Evolutionary conservation across 2,329 filamentous ascomycete species (phyloP).

Genomic region (Fusarium agapanthi): DNA sequence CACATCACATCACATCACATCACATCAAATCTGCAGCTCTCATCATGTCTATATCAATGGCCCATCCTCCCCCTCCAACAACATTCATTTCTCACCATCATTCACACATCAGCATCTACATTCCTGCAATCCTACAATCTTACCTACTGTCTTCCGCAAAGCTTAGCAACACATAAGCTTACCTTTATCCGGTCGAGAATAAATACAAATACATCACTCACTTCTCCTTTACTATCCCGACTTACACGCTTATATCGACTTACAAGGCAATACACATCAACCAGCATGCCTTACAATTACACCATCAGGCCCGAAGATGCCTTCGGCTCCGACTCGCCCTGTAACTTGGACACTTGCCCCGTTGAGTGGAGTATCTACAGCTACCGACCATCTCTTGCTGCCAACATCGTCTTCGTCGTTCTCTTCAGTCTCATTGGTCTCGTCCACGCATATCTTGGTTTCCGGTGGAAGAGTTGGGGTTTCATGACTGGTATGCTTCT

Average conservation of each 20-base stretch:
- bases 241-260: neutral
- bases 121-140: neutral
- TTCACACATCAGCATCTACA: slow-evolving; percentile 5
- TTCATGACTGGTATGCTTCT: slow-evolving; percentile 62
- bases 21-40: neutral
- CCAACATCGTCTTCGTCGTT: slow-evolving; percentile 61
- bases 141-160: neutral
- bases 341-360: slow-evolving; percentile 58
- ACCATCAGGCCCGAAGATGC: slow-evolving; percentile 35
- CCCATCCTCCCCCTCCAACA: slow-evolving; percentile 10
- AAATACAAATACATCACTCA: neutral
- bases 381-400: slow-evolving; percentile 62
- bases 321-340: slow-evolving; percentile 58
- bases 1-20: neutral
- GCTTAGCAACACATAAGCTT: slow-evolving; percentile 23
- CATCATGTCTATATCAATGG: slow-evolving; percentile 27
- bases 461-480: slow-evolving; percentile 57
- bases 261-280: neutral
- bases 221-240: neutral
- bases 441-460: slow-evolving; percentile 56
- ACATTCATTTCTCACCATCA: slow-evolving; percentile 2
- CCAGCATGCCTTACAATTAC: slow-evolving; percentile 36
- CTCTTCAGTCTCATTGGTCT: slow-evolving; percentile 56
- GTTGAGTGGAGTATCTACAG: slow-evolving; percentile 59
- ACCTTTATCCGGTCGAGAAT: neutral